Percentiles rank a stretch among this genome's conserved stretches.
Conservation (phyloP, 2,329 filamentous ascomycete genomes). For the Colletotrichum phormii region DNA sequence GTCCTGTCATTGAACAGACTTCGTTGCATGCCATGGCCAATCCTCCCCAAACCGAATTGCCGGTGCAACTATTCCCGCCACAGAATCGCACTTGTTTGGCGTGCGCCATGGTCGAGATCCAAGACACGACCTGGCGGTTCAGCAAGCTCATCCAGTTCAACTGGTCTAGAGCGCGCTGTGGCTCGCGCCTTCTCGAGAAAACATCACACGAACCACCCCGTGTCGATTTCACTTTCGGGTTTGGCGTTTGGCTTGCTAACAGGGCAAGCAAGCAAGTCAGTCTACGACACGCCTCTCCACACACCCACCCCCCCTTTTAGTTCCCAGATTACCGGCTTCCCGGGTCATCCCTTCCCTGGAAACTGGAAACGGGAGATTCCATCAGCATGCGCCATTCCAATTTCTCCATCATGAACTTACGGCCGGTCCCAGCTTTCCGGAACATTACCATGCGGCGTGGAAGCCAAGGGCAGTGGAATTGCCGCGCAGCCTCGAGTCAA, state of each 20-base stretch:
- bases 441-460: neutral
- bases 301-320: slow-evolving; percentile 5
- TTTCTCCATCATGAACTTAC: neutral
- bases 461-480: neutral
- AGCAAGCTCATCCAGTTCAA: slow-evolving; percentile 5
- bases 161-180: slow-evolving; percentile 17
- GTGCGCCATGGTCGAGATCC: slow-evolving; percentile 20
- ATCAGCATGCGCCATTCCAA: neutral
- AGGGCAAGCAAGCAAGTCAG: slow-evolving; percentile 16
- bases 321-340: slow-evolving; percentile 16
- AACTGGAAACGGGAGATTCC: slow-evolving; percentile 3
- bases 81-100: slow-evolving; percentile 16
- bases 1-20: neutral
- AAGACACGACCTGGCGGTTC: slow-evolving; percentile 24
- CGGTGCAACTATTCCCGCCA: slow-evolving; percentile 1
- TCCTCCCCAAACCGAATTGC: neutral
- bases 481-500: neutral
- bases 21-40: neutral
- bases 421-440: slow-evolving; percentile 16
- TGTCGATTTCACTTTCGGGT: slow-evolving; percentile 24
- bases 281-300: slow-evolving; percentile 11
- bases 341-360: slow-evolving; percentile 15
- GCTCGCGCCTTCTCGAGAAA: slow-evolving; percentile 3
- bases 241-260: slow-evolving; percentile 19
- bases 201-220: slow-evolving; percentile 24